Conservation (phyloP, 352 stramenopile genomes). For the Aphanomyces invadans region DNA sequence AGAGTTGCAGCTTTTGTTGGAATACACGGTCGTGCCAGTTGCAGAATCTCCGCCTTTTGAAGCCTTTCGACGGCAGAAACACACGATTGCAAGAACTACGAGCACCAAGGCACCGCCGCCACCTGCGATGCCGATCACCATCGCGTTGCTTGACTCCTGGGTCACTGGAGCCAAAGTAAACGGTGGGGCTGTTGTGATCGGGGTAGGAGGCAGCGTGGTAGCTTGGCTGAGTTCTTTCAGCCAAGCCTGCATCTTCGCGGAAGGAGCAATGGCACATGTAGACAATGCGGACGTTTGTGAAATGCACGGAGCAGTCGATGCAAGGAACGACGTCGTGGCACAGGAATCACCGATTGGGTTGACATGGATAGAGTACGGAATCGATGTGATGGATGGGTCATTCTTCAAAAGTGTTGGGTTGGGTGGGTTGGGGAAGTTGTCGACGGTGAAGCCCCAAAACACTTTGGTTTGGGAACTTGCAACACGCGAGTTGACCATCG, state of each 20-base stretch:
- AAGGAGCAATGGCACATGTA: neutral
- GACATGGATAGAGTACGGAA: slow-evolving; percentile 2
- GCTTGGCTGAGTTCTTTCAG: neutral
- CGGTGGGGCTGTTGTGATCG: neutral
- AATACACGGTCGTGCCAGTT: neutral
- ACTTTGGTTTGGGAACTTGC: neutral
- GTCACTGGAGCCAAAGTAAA: neutral
- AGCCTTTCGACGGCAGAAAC: slow-evolving; percentile 5
- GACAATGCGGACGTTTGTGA: neutral
- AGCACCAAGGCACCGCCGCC: neutral
- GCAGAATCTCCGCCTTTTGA: neutral
- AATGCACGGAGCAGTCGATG: neutral
- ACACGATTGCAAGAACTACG: neutral
- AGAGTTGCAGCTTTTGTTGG: neutral
- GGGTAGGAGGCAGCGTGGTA: neutral
- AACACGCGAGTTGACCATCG: neutral
- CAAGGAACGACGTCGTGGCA: neutral
- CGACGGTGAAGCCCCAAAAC: neutral
- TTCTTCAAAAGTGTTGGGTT: neutral
- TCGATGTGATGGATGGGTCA: neutral
- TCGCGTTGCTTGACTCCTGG: neutral
- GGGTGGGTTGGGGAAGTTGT: neutral
- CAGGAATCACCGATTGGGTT: neutral
- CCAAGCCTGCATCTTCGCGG: neutral
- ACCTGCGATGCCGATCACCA: neutral